Conservation (phyloP, 257 asterid species). For the Solanum arcanum region DNA sequence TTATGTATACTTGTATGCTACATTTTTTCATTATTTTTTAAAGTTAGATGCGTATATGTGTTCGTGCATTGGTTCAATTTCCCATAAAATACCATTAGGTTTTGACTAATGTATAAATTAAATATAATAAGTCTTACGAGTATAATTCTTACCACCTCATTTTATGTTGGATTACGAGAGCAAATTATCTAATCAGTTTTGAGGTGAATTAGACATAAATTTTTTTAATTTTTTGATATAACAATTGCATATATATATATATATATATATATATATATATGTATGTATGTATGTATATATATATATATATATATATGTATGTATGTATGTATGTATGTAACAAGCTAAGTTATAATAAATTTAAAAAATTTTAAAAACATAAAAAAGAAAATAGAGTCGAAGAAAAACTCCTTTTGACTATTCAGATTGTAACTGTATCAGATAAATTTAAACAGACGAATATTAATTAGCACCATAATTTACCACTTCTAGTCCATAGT, state of each 20-base stretch:
- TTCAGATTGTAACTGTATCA: background rate
- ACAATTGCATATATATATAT: background rate
- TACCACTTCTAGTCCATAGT: background rate
- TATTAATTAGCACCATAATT: background rate
- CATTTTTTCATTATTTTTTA: background rate
- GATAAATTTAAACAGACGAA: accelerated
- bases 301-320: background rate
- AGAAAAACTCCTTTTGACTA: background rate
- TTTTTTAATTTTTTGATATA: background rate
- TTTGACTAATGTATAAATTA: background rate
- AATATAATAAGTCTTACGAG: background rate
- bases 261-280: background rate
- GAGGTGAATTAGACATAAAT: background rate
- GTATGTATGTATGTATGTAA: background rate
- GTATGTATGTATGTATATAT: too few species aligned
- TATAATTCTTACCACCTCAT: background rate
- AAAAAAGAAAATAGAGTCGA: background rate
- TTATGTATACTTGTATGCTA: background rate
- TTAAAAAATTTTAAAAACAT: background rate
- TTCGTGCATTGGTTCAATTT: background rate
- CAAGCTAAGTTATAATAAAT: background rate
- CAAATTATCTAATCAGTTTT: too few species aligned
- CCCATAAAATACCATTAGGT: background rate
- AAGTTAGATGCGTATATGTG: background rate
- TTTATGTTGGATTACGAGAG: background rate